Percentiles rank a stretch among this genome's conserved stretches.
These are phyloP conservation scores for Colletotrichum sp. DNA, from an alignment of 2,329 filamentous ascomycete genomes.

Conservation along the genomic window DNA sequence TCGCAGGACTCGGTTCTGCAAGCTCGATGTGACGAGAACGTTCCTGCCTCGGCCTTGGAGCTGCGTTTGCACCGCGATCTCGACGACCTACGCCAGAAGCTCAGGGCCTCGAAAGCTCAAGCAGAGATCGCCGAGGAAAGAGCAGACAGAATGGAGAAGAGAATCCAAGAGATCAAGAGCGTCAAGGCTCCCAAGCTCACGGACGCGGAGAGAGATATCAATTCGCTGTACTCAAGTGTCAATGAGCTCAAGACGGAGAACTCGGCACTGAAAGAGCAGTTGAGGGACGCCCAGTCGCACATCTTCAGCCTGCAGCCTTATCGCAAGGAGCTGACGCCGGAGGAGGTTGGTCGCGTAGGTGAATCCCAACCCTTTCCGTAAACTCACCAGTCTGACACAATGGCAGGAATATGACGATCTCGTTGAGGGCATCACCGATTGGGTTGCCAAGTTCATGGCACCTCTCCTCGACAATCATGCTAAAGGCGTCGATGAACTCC, in stretches of 20 bases:
- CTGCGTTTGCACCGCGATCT: slow-evolving; percentile 23
- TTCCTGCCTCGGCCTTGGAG: background rate
- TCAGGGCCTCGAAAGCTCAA: background rate
- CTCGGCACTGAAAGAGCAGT: slow-evolving; percentile 29
- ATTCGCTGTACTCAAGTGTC: slow-evolving; percentile 24
- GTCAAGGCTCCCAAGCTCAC: slow-evolving; percentile 26
- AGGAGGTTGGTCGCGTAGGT: slow-evolving; percentile 40
- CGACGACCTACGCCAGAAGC: slow-evolving; percentile 19
- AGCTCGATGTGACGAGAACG: background rate
- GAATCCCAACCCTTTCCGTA: background rate
- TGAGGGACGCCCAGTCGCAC: slow-evolving; percentile 41
- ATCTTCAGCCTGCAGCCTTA: slow-evolving; percentile 48
- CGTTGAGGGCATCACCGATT: slow-evolving; percentile 36
- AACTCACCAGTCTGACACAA: slow-evolving; percentile 14
- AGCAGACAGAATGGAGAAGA: slow-evolving; percentile 28
- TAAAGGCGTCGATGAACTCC: slow-evolving; percentile 27
- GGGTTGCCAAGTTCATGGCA: slow-evolving; percentile 39
- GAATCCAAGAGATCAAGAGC: slow-evolving; percentile 28
- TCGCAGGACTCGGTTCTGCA: background rate
- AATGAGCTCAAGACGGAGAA: slow-evolving; percentile 32
- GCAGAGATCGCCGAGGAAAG: slow-evolving; percentile 34
- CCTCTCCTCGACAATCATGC: slow-evolving; percentile 32
- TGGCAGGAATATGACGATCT: slow-evolving; percentile 40
- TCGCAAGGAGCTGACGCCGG: slow-evolving; percentile 38
- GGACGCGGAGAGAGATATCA: slow-evolving; percentile 28